Evolutionary conservation across 129 eudicot species (phyloP).

Genomic region (Pittosporum tobira): DNA sequence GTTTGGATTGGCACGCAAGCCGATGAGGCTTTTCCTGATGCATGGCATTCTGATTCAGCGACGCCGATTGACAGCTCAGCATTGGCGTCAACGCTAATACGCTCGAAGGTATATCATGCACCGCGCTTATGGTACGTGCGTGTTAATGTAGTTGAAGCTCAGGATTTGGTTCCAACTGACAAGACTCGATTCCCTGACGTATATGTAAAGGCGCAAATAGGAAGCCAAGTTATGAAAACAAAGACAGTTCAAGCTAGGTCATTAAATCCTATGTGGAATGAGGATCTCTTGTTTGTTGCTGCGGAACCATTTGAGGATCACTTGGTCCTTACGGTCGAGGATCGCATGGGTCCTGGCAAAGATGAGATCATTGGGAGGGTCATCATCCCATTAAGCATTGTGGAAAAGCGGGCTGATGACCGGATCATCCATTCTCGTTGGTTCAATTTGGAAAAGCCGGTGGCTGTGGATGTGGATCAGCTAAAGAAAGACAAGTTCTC

Average conservation of each 20-base stretch:
- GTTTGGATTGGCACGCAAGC: slow-evolving; percentile 99
- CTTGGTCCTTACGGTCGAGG: slow-evolving; percentile 82
- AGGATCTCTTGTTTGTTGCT: slow-evolving; percentile 83
- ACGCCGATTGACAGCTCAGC: slow-evolving; percentile 73
- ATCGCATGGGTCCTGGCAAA: slow-evolving; percentile 94
- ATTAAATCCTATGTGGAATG: slow-evolving; percentile 88
- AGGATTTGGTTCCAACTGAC: slow-evolving; percentile 77
- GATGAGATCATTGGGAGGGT: slow-evolving; percentile 91
- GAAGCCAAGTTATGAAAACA: slow-evolving; percentile 80
- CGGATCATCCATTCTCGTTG: slow-evolving; percentile 85
- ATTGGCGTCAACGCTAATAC: slow-evolving; percentile 58
- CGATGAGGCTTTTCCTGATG: slow-evolving; percentile 91
- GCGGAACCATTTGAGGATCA: slow-evolving; percentile 98
- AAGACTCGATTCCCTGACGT: slow-evolving; percentile 81
- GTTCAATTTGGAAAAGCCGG: slow-evolving; percentile 86
- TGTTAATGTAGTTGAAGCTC: slow-evolving; percentile 92
- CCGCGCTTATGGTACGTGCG: slow-evolving; percentile 97
- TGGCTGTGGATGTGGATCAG: slow-evolving; percentile 77
- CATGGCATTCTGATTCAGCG: slow-evolving; percentile 95
- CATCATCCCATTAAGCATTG: slow-evolving; percentile 56
- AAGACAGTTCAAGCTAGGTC: slow-evolving; percentile 74
- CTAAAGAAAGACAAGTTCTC: slow-evolving; percentile 84
- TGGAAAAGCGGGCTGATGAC: slow-evolving; percentile 95
- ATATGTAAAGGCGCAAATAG: slow-evolving; percentile 87
- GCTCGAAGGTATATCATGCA: slow-evolving; percentile 93